Base-by-base conservation (phyloP, 371 early-diverging fungal genomes). In the Mucor ambiguus region DNA sequence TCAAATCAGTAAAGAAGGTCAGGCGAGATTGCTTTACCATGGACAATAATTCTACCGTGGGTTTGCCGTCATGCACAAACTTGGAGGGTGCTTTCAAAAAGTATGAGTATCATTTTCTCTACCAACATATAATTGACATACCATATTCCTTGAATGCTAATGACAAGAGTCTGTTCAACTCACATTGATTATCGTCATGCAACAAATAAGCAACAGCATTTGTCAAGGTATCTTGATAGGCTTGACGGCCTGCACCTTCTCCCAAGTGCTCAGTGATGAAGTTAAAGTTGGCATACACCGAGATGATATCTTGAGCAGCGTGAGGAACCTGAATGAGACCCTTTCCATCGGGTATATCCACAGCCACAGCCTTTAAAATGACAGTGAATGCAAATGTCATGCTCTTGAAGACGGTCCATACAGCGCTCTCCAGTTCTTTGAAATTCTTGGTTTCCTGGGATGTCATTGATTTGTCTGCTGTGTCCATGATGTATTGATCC, bases 1-100 rank as follows among this genome's bases (percentile, higher is more conserved):
- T 59, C 22, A 88, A 59, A 60, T 88, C 85, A 44, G 83, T 80
- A 46, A 79, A 85, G 70, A 83, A 88, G 18, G 79, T 59, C 0
- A 84, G 70, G 8, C 86, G 76, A 7, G 80, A 71, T 65, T 80
- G 80, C 44, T 80, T 74, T 2, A 76, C 75, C 1, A 75, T 69
- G 2, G 84, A 73, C n/a, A 83, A 59, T 5, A 77, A 10, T 8
- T 73, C 68, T 0, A 68, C 69, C 4, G 72, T 61, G 16, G 35
- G 69, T 14, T 66, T 71, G 9, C 24, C 58, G 35, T 72, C 68
- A 6, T 20, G 24, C 7, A 64, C 69, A 49, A 60, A 74, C 33
- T 64, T 56, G 38, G 68, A 46, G 2, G 78, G 60, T 8, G 67
- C 67, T 64, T 18, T 22, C 22, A 14, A 35, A 44, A 14, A 16